Base-by-base conservation (phyloP, 2,329 filamentous ascomycete genomes). In the Gaeumannomyces tritici region DNA sequence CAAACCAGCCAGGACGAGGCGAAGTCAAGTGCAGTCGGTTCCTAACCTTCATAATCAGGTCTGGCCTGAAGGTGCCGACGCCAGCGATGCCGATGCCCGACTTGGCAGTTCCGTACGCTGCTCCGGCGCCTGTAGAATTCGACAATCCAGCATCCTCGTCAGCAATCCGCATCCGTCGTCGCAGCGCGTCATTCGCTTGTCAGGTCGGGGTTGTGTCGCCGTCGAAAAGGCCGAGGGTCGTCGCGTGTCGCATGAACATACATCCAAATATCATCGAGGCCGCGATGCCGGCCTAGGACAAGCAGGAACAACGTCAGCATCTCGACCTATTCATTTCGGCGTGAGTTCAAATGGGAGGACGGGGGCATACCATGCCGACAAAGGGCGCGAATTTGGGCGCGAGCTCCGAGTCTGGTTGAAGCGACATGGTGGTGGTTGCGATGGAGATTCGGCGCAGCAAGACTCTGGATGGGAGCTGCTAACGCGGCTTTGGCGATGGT, bases 11-110 rank as follows among this genome's bases (percentile, higher is more conserved):
- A 51, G 6, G 42, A 35, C 62, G 62, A 61, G 42, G 18, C 21
- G 35, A 57, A n/a, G 18, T n/a, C 6, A 47, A 2, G 21, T 47
- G 42, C 11, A 21, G 15, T 15, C 42, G 11, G 55, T 63, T 24
- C n/a, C 75, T 47, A 76, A 89, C 89, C 87, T 95, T 96, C 90
- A 96, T 95, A 76, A 95, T 95, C 67, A 96, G 80, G 73, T 95
- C 90, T 64, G 91, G 89, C 71, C 90, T 83, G 76, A 93, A 95
- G 51, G 88, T 92, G 71, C 90, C 91, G 66, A 95, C 89, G 69
- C 90, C 91, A 42, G 89, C 87, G 70, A 96, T 96, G 71, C 90
- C 90, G 73, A 95, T 93, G 67, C 91, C 91, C 55, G 91, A 91
- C 76, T 93, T 96, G 51, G 91, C 89, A 62, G 91, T 96, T 67